Percentiles rank a stretch among this genome's conserved stretches.
These are phyloP conservation scores for Phaeosphaeriaceae sp. DNA, from an alignment of 2,329 filamentous ascomycete genomes.

Conservation along the genomic window DNA sequence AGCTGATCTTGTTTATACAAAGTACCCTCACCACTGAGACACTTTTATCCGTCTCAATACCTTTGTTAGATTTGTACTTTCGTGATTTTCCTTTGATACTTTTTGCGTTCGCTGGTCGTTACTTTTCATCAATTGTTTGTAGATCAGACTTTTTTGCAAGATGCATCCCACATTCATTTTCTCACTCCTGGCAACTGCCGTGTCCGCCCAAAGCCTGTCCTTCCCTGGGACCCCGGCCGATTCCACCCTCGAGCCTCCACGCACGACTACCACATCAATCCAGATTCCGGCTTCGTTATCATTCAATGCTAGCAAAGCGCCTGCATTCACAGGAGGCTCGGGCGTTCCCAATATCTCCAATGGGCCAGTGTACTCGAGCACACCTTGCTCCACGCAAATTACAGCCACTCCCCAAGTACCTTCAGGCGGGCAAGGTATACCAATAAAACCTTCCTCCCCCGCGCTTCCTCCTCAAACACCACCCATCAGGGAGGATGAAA, in stretches of 20 bases:
- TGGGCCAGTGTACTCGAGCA: slow-evolving; percentile 20
- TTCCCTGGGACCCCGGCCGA: slow-evolving; percentile 11
- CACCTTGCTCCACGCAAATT: slow-evolving; percentile 13
- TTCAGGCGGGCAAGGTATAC: slow-evolving; percentile 7
- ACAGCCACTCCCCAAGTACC: slow-evolving; percentile 4
- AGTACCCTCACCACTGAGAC: slow-evolving; percentile 5
- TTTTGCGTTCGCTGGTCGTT: slow-evolving; percentile 42
- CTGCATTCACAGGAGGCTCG: slow-evolving; percentile 22
- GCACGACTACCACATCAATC: slow-evolving; percentile 6
- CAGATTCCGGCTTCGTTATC: slow-evolving; percentile 17
- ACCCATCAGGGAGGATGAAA: not conserved
- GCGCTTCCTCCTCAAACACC: not conserved
- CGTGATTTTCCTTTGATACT: slow-evolving; percentile 28
- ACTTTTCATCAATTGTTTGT: slow-evolving; percentile 37
- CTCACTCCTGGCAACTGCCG: slow-evolving; percentile 42
- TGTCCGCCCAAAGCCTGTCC: slow-evolving; percentile 42
- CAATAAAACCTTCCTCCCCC: not conserved
- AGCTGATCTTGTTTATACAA: slow-evolving; percentile 24
- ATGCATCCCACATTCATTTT: slow-evolving; percentile 42
- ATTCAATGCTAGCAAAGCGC: slow-evolving; percentile 21
- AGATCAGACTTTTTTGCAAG: slow-evolving; percentile 28
- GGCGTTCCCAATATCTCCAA: slow-evolving; percentile 15
- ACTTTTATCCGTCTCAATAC: slow-evolving; percentile 26
- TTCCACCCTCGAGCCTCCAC: slow-evolving; percentile 19
- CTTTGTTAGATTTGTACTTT: slow-evolving; percentile 27